These are phyloP conservation scores for Coemansia asiatica DNA, from an alignment of 192 early-diverging fungal species.

Conservation along the genomic window DNA sequence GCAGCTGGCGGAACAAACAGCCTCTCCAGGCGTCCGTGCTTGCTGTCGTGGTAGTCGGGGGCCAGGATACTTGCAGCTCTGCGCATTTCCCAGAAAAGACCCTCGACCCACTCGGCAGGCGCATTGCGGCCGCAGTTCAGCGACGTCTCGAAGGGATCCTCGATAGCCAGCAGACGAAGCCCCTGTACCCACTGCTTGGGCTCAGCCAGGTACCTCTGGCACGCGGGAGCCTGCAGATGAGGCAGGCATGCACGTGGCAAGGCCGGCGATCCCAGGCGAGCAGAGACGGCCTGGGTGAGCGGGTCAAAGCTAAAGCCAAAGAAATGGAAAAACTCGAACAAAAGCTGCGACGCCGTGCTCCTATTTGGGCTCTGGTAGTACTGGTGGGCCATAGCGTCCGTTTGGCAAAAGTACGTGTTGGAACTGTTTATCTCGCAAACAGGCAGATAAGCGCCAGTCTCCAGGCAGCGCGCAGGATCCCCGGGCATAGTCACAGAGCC, in stretches of 20 bases:
- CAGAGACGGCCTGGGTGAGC: constrained; percentile 25
- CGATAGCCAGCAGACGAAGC: constrained; percentile 36
- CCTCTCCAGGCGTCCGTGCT: constrained; percentile 5
- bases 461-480: not conserved
- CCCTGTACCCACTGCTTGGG: constrained; percentile 25
- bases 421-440: not conserved
- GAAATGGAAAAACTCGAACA: constrained; percentile 32
- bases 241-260: constrained; percentile 26
- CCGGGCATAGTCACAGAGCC: not conserved
- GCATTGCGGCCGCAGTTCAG: constrained; percentile 41
- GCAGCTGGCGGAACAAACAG: constrained; percentile 21
- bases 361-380: constrained; percentile 23
- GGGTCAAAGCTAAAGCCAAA: constrained; percentile 42
- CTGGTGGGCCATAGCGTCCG: constrained; percentile 2
- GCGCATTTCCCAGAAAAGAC: constrained; percentile 53
- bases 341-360: constrained; percentile 12
- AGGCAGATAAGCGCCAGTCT: not conserved
- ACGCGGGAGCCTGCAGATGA: constrained; percentile 10
- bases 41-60: not conserved
- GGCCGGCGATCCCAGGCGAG: constrained; percentile 22
- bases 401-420: not conserved
- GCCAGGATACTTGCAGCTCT: constrained; percentile 31
- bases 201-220: not conserved
- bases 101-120: constrained; percentile 40
- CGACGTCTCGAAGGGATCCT: constrained; percentile 38